Evolutionary conservation across 139 green algal species (phyloP), one percentile per base, ranked within the genome.

Genomic region (Yamagishiella unicocca): DNA sequence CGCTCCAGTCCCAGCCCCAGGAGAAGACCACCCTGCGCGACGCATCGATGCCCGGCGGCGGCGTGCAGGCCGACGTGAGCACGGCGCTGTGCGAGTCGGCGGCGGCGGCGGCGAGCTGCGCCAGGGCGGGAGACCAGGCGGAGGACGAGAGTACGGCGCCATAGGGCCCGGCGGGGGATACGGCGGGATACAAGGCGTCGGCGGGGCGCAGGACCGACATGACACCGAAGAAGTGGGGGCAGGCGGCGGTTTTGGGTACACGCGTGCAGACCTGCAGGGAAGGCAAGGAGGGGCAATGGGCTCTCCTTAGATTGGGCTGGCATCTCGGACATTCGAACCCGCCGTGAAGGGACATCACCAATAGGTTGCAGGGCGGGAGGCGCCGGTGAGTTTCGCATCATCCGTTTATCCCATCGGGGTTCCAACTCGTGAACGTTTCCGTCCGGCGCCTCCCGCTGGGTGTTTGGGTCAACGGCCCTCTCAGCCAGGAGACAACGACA

Each of bases 1-100:
- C 31, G 29, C 22, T n/a, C 19, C 50, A 86, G 64, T 86, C 43
- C 80, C 80, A 86, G n/a, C 43, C 43, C 62, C 62, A 86, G 42
- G 62, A 78, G 25, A 68, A 86, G 8, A 58, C 25, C 29, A 46
- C 29, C 43, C 42, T 61, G 8, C 17, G 12, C 62, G 22, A 14
- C 0, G 8, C 38, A 24, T 78, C 64, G 33, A 74, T 43, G 31
- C 31, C 31, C 0, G 80, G 80, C 0, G 62, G 80, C 22, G 78
- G 78, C 12, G 31, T 9, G 80, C 80, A 86, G 0, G 21, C 64
- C 1, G 43, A 62, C 0, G 62, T 77, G 5, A 86, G 22, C 2
- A 53, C 43, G 1, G 43, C 31, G 43, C 2, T 8, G 2, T 62
- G n/a, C 2, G 43, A 43, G 43, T 78, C 80, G 31, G 80, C 62